A percentile compares a stretch with the other conserved stretches of the same genome.
phyloP scores from a whole-genome alignment of 306 rosid genomes.

The Cucurbita pepo region DNA sequence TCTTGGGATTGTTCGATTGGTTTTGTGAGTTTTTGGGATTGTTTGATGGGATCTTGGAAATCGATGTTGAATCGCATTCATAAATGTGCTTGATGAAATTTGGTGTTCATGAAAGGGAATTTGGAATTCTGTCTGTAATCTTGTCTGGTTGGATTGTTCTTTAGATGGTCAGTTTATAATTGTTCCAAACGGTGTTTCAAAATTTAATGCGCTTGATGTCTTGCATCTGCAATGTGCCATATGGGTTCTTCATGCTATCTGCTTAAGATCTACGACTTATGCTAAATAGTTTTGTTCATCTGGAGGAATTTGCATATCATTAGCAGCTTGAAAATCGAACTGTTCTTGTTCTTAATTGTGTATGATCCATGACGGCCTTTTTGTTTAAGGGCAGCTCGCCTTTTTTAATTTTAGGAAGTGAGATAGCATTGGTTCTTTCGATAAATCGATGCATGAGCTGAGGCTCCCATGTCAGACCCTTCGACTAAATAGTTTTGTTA shows the following conservation, averaged over 20 bases:
- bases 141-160: neutral
- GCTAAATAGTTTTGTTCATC: neutral
- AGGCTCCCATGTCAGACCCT: too few relatives aligned
- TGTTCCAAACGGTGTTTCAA: neutral
- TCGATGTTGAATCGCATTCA: neutral
- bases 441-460: too few relatives aligned
- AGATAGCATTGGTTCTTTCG: too few relatives aligned
- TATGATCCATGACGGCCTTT: too few relatives aligned
- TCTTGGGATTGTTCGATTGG: neutral
- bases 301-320: neutral
- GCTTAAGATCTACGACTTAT: neutral
- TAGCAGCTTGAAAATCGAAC: neutral
- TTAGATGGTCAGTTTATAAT: neutral
- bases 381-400: too few relatives aligned
- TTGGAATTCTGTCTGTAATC: neutral
- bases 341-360: neutral
- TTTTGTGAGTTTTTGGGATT: neutral
- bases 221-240: neutral
- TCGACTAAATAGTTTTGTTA: neutral
- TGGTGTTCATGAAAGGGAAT: neutral
- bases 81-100: neutral
- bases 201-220: neutral
- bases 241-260: neutral
- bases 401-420: too few relatives aligned
- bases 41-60: neutral